Evolutionary conservation across 371 early-diverging fungal genomes (phyloP), one percentile per base, ranked within the genome.

Genomic region (Thermomucor indicae-seudaticae): DNA sequence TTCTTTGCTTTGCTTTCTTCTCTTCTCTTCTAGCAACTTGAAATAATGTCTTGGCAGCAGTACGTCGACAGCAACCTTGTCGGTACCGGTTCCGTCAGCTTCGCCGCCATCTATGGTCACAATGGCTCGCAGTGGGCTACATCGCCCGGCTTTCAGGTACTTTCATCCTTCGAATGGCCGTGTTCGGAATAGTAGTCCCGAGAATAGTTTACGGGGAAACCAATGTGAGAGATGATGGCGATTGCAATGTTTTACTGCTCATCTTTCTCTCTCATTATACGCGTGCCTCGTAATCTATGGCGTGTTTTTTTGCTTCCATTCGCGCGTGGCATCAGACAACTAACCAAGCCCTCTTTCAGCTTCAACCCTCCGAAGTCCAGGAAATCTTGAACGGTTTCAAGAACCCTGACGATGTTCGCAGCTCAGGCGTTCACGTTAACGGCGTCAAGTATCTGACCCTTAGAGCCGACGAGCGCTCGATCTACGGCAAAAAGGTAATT

Each of bases 41-140:
- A 43, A 30, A 51, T 62, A 80, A 86, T 85, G 91, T 86, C 86
- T 63, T 92, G 91, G 91, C 88, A 91, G 80, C 49, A 78, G 54
- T 93, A 93, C 80, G 91, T 93, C 57, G 92, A 93, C 67, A 64
- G 28, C 65, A 86, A 88, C 78, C 84, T 96, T 40, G 57, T 92
- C 51, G 90, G 80, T 37, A 88, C 90, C 52, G 82, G 83, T 31
- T 79, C 84, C 55, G 81, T 95, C 48, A 24, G 60, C 56, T 64
- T 81, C 58, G 91, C 78, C 30, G 89, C 86, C 59, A 93, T 96
- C 70, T 79, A 75, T 61, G 93, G 96, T 55, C 81, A 74, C 46
- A 83, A 88, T 53, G 90, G 89, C 46, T 65, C 74, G 38, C 62
- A 74, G 30, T 96, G 94, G 96, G 94, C 94, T 29, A 62, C 80